Evolutionary conservation across 352 stramenopile genomes (phyloP).

Genomic region (Saprolegnia diclina): DNA sequence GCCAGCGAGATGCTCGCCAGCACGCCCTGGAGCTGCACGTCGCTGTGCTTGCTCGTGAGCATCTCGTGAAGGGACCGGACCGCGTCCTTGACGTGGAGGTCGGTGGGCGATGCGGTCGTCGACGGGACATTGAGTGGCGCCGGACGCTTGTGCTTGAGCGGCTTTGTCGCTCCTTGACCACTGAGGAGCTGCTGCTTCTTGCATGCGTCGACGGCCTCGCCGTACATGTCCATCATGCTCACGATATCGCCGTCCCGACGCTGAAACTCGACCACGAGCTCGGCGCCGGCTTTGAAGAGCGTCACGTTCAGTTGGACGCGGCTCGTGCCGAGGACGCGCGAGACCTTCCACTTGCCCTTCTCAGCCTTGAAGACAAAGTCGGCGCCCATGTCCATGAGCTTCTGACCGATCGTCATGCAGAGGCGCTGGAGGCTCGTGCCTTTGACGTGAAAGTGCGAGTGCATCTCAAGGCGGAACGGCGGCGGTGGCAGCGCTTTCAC

Average conservation of each 20-base stretch:
- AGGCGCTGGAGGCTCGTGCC: slow-evolving; percentile 63
- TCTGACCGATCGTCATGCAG: slow-evolving; percentile 67
- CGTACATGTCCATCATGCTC: slow-evolving; percentile 70
- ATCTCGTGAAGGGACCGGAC: slow-evolving; percentile 52
- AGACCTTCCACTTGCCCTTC: slow-evolving; percentile 88
- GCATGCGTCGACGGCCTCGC: slow-evolving; percentile 70
- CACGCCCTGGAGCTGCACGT: slow-evolving; percentile 77
- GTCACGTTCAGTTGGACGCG: slow-evolving; percentile 73
- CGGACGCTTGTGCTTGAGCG: slow-evolving; percentile 47
- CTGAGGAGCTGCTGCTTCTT: slow-evolving; percentile 63
- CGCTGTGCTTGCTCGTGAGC: slow-evolving; percentile 67
- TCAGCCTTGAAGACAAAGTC: slow-evolving; percentile 79
- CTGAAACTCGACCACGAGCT: slow-evolving; percentile 27
- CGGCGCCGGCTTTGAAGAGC: slow-evolving; percentile 52
- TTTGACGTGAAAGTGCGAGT: slow-evolving; percentile 87
- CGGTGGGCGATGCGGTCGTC: slow-evolving; percentile 49
- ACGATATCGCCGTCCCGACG: slow-evolving; percentile 68
- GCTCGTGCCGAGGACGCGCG: slow-evolving; percentile 43
- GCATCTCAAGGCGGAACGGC: slow-evolving; percentile 77
- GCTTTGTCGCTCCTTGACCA: slow-evolving; percentile 40
- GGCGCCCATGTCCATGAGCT: slow-evolving; percentile 78
- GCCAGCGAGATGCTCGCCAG: slow-evolving; percentile 76
- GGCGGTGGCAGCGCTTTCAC: slow-evolving; percentile 61
- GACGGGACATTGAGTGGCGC: slow-evolving; percentile 42
- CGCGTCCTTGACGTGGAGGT: slow-evolving; percentile 26